Evolutionary conservation across 164 flowering plant genomes (phyloP), one percentile per base, ranked within the genome.

Genomic region (Aristolochia contorta): DNA sequence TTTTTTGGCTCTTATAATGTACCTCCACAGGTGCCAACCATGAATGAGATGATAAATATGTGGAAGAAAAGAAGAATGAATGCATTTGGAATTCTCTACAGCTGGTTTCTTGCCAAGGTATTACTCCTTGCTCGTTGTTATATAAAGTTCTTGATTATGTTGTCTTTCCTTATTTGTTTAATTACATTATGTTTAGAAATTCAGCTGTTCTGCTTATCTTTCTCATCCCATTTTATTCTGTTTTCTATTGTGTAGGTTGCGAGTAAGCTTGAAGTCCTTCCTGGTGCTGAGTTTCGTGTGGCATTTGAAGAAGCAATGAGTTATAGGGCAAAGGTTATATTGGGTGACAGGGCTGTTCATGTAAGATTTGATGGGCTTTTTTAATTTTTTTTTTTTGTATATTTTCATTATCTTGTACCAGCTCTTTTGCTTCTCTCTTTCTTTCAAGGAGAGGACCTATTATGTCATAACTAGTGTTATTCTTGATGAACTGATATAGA

Each of bases 71-170:
- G 83, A 41, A 79, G 86, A 19, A 69, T 60, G 47, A 93, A 85
- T 75, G 15, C 60, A 27, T 88, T 91, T 69, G 96, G 84, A 63
- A 82, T 94, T 62, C 71, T 91, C 21, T 86, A 88, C 77, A 74
- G 91, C 75, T 91, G 97, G 97, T 82, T 89, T 69, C 96, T 94
- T 72, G 91, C 99, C 21, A 94, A 88, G 93, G 99, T 65, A 81
- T 68, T 80, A 37, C 43, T 60, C n/a, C 25, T 49, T 60, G 19
- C 32, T 2, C 12, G 41, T 60, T 54, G 16, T 19, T 14, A 22
- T 54, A 8, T 19, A 19, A 4, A 54, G 12, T 22, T 49, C 56
- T 49, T 60, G 15, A 50, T 5, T 56, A 25, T 62, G 25, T n/a
- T 33, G 19, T 67, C 15, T 30, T 25, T 67, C 15, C 24, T 25